phyloP scores from a whole-genome alignment of 768 basidiomycete species.

The Leucocoprinus leucothites region DNA sequence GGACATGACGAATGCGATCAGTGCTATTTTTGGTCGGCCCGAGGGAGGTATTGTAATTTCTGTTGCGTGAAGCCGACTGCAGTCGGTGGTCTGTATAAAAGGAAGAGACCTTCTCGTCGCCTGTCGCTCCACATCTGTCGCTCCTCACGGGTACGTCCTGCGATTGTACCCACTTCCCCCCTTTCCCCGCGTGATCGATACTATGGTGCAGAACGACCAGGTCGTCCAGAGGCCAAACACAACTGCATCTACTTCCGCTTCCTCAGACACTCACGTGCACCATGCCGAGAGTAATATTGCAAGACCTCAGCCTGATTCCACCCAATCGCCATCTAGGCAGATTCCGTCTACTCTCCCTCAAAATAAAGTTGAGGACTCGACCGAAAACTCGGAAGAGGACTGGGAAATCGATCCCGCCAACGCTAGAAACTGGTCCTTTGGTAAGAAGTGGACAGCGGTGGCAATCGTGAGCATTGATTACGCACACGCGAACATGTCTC shows the following conservation, averaged over 20 bases:
- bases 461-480: slow-evolving; percentile 42
- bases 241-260: not conserved
- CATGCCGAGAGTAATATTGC: not conserved
- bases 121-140: not conserved
- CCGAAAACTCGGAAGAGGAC: slow-evolving; percentile 41
- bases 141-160: not conserved
- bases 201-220: no score
- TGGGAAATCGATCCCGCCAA: slow-evolving; percentile 63
- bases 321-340: not conserved
- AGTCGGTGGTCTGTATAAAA: not conserved
- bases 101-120: not conserved
- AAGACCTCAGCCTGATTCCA: not conserved
- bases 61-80: not conserved
- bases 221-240: not conserved
- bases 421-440: slow-evolving; percentile 61
- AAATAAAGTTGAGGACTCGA: not conserved
- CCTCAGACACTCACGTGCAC: not conserved
- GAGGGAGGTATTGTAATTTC: not conserved
- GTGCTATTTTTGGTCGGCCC: not conserved
- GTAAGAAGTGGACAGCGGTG: slow-evolving; percentile 58
- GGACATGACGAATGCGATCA: no score
- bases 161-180: not conserved
- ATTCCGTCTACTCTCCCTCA: not conserved
- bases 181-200: no score
- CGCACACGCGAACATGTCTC: no score